A percentile compares a stretch with the other conserved stretches of the same genome.
Evolutionary conservation across 257 asterid species (phyloP).

Genomic region (Rhazya stricta): DNA sequence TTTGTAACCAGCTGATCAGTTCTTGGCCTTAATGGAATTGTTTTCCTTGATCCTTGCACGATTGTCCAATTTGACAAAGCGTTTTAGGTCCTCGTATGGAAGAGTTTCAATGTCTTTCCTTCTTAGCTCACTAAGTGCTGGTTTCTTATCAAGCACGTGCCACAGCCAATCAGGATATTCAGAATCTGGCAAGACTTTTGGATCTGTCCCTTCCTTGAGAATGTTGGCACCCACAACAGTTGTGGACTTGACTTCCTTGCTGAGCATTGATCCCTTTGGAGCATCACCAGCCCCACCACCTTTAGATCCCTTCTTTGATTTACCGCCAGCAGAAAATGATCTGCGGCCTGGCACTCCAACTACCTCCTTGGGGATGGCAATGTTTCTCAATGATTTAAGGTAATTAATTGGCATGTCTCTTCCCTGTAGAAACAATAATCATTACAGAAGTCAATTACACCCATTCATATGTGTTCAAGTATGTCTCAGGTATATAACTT

Average conservation of each 20-base stretch:
- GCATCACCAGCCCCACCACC: slow-evolving; percentile 71
- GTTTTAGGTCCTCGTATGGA: slow-evolving; percentile 71
- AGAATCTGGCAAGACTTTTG: slow-evolving; percentile 70
- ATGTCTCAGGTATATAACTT: not conserved
- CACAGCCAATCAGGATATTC: slow-evolving; percentile 93
- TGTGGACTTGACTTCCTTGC: slow-evolving; percentile 92
- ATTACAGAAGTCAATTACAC: slow-evolving; percentile 7
- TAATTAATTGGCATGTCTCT: slow-evolving; percentile 40
- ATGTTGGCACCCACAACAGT: slow-evolving; percentile 73
- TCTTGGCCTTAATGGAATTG: slow-evolving; percentile 67
- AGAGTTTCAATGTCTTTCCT: slow-evolving; percentile 57
- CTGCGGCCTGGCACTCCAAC: slow-evolving; percentile 42
- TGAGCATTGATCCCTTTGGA: slow-evolving; percentile 65
- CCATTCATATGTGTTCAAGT: not conserved
- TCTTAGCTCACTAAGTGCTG: slow-evolving; percentile 79
- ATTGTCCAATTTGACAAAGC: slow-evolving; percentile 88
- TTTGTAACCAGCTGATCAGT: not conserved
- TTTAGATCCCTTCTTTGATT: slow-evolving; percentile 80
- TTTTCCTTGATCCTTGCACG: slow-evolving; percentile 93
- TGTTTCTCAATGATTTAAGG: slow-evolving; percentile 37
- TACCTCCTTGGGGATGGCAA: slow-evolving; percentile 35
- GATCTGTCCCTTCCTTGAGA: slow-evolving; percentile 84
- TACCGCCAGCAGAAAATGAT: slow-evolving; percentile 78
- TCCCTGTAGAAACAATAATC: slow-evolving; percentile 12
- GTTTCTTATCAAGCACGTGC: slow-evolving; percentile 69